phyloP scores from a whole-genome alignment of 352 stramenopile species.

The Globisporangium sylvaticum region DNA sequence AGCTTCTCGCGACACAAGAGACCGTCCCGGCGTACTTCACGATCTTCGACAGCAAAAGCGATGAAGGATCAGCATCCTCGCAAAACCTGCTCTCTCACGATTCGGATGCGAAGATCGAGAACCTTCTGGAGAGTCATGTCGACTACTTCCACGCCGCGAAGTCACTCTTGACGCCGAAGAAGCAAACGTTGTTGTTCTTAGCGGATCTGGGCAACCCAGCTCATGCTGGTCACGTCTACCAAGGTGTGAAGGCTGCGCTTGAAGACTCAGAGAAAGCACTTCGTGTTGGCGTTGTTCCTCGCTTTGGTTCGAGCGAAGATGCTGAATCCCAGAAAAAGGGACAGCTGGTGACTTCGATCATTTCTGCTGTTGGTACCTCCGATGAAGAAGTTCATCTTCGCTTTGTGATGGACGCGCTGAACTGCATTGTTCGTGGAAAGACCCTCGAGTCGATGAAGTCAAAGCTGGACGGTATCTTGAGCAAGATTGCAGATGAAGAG shows the following conservation, averaged over 20 bases:
- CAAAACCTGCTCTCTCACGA: conserved; percentile 60
- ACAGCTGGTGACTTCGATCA: conserved; percentile 39
- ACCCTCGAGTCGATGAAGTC: conserved; percentile 37
- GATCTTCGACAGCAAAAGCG: conserved; percentile 34
- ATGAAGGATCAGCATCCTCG: conserved; percentile 1
- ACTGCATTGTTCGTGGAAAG: conserved; percentile 54
- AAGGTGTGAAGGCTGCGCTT: conserved; percentile 55
- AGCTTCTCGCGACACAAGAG: conserved; percentile 55
- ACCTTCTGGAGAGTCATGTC: conserved; percentile 37
- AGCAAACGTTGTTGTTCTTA: conserved; percentile 66
- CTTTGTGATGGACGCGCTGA: conserved; percentile 52
- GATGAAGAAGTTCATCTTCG: conserved; percentile 49
- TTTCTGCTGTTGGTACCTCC: conserved; percentile 46
- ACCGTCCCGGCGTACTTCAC: conserved; percentile 66
- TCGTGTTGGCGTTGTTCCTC: conserved; percentile 57
- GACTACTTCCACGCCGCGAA: conserved; percentile 53
- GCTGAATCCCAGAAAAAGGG: conserved; percentile 10
- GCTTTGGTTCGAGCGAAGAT: conserved; percentile 13
- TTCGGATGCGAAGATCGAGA: conserved; percentile 53
- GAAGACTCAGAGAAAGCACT: conserved; percentile 63
- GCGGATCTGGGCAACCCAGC: conserved; percentile 45
- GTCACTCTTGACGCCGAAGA: conserved; percentile 53
- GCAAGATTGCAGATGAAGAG: conserved; percentile 22
- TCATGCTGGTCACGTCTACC: conserved; percentile 53
- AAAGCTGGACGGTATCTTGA: conserved; percentile 49